Percentiles rank a stretch among this genome's conserved stretches.
Evolutionary conservation across 805 yeast genomes (phyloP).

Genomic region (Saturnispora mendoncae): DNA sequence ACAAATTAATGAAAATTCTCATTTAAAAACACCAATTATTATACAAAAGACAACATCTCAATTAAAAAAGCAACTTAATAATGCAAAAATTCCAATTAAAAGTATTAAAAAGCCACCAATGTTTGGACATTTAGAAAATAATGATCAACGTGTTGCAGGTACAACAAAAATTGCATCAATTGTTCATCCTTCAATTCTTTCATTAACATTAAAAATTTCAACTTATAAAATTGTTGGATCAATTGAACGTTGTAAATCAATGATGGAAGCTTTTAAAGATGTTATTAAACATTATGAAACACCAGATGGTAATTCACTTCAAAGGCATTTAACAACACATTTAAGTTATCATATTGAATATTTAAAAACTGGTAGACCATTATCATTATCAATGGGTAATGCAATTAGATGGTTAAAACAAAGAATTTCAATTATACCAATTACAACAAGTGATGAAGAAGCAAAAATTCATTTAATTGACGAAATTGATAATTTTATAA

Average conservation of each 20-base stretch:
- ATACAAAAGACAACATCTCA: slow-evolving; percentile 43
- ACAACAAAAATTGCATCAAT: slow-evolving; percentile 52
- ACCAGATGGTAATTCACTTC: slow-evolving; percentile 75
- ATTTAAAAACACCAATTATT: too few relatives aligned
- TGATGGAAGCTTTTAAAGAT: slow-evolving; percentile 75
- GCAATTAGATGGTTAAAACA: slow-evolving; percentile 96
- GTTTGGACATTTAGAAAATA: slow-evolving; percentile 72
- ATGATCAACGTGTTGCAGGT: slow-evolving; percentile 61
- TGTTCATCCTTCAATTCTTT: slow-evolving; percentile 79
- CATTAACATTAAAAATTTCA: slow-evolving; percentile 71
- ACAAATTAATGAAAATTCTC: too few relatives aligned
- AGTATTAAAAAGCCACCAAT: slow-evolving; percentile 49
- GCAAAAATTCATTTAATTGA: slow-evolving; percentile 60
- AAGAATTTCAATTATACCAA: slow-evolving; percentile 74
- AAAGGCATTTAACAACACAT: slow-evolving; percentile 82
- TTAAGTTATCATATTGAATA: slow-evolving; percentile 89
- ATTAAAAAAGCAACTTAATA: slow-evolving; percentile 45
- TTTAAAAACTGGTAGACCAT: slow-evolving; percentile 81
- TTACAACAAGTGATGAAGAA: slow-evolving; percentile 55
- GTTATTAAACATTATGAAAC: slow-evolving; percentile 77
- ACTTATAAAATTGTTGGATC: slow-evolving; percentile 87
- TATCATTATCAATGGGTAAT: slow-evolving; percentile 93
- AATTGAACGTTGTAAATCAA: slow-evolving; percentile 70
- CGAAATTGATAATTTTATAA: slow-evolving; percentile 70
- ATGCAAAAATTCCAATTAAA: slow-evolving; percentile 38